Evolutionary conservation across 192 early-diverging fungal species (phyloP).

Genomic region (Phlyctochytrium planicorne): DNA sequence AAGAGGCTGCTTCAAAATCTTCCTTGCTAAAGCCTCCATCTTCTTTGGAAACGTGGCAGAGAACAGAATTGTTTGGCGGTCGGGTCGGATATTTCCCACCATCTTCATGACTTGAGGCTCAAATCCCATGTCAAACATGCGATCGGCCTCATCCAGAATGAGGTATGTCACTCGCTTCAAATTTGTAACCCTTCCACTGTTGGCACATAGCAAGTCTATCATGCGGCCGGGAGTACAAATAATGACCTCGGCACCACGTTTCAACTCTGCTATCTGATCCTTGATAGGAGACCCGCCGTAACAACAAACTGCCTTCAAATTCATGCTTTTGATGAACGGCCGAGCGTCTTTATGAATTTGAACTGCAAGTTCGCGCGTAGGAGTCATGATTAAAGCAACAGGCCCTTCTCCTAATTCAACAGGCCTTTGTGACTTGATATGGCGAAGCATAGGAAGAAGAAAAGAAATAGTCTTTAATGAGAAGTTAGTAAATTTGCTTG

Average conservation of each 20-base stretch:
- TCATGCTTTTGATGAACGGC: conserved; percentile 82
- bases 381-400: conserved; percentile 69
- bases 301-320: conserved; percentile 87
- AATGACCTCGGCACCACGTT: conserved; percentile 61
- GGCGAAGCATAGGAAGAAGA: conserved; percentile 88
- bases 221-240: conserved; percentile 96
- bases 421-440: conserved; percentile 54
- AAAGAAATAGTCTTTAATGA: conserved; percentile 74
- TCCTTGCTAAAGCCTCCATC: conserved; percentile 94
- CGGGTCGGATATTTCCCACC: conserved; percentile 84
- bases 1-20: conserved; percentile 84
- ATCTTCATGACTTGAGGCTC: conserved; percentile 98
- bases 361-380: conserved; percentile 73
- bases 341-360: conserved; percentile 89
- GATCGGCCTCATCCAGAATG: conserved; percentile 96
- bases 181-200: conserved; percentile 79
- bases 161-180: conserved; percentile 88
- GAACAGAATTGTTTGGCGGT: conserved; percentile 85
- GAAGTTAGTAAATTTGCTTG: not conserved
- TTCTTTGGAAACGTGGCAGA: conserved; percentile 95
- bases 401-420: conserved; percentile 51
- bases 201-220: conserved; percentile 85
- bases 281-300: conserved; percentile 80
- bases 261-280: conserved; percentile 62
- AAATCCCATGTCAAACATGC: conserved; percentile 99